These are phyloP conservation scores for Plasmodium falciparum DNA, from an alignment of 169 alveolate genomes.

Conservation along the genomic window DNA sequence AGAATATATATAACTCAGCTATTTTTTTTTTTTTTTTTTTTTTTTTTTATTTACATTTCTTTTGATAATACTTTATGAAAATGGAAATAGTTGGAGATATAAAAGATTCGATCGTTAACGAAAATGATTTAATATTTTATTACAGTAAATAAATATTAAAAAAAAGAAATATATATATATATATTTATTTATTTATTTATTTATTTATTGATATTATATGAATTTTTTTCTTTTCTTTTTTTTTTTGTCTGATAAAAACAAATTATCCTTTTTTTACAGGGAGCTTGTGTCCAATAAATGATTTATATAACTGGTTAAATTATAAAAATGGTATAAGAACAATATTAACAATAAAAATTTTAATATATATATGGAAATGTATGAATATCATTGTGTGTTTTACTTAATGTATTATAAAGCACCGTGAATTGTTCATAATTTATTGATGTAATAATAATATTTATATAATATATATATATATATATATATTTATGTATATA, in stretches of 20 bases:
- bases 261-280: conserved; percentile 11
- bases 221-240: neutral
- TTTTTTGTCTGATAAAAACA: neutral
- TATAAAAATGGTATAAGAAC: conserved; percentile 47
- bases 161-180: neutral
- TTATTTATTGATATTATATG: neutral
- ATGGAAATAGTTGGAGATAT: conserved; percentile 67
- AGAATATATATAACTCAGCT: no score
- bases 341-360: no score
- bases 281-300: conserved; percentile 65
- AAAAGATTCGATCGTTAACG: conserved; percentile 61
- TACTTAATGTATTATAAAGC: no score
- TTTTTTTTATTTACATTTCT: neutral
- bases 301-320: conserved; percentile 64
- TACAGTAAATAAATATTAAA: conserved; percentile 43
- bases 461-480: neutral
- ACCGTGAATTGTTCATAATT: no score
- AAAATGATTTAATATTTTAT: conserved; percentile 63
- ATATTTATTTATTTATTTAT: neutral
- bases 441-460: neutral
- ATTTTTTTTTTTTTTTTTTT: conserved; percentile 1
- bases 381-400: no score
- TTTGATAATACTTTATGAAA: conserved; percentile 1
- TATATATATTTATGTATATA: no score
- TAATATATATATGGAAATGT: no score